Evolutionary conservation across 2,329 filamentous ascomycete genomes (phyloP).

Genomic region (Paracamarosporium sp.): DNA sequence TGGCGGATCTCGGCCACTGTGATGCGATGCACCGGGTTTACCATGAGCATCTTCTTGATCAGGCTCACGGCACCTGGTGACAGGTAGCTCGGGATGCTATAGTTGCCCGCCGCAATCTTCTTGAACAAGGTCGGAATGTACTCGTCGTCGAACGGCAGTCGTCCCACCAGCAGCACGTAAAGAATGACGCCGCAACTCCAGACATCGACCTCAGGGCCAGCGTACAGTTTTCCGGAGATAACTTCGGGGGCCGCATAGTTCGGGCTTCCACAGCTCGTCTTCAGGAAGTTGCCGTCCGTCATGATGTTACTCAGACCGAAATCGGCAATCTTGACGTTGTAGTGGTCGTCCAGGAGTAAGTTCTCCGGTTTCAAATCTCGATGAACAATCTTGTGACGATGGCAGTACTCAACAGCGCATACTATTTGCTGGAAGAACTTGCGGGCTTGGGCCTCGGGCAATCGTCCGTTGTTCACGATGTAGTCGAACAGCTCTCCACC

Average conservation of each 20-base stretch:
- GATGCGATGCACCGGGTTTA: slow-evolving; percentile 92
- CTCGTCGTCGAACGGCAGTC: slow-evolving; percentile 94
- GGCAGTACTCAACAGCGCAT: slow-evolving; percentile 97
- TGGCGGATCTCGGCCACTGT: slow-evolving; percentile 92
- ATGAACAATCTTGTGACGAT: slow-evolving; percentile 98
- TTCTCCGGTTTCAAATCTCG: slow-evolving; percentile 98
- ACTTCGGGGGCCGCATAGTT: slow-evolving; percentile 99
- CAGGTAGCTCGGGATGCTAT: slow-evolving; percentile 90
- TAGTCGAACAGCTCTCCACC: slow-evolving; percentile 98
- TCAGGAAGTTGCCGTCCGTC: slow-evolving; percentile 98
- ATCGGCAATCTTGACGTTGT: slow-evolving; percentile 99
- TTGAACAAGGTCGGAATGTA: slow-evolving; percentile 97
- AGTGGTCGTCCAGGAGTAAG: slow-evolving; percentile 87
- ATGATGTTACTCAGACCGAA: slow-evolving; percentile 99
- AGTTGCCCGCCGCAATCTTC: slow-evolving; percentile 95
- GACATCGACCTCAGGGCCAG: slow-evolving; percentile 95
- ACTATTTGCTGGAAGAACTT: slow-evolving; percentile 99
- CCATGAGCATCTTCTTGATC: slow-evolving; percentile 92
- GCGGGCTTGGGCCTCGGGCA: slow-evolving; percentile 90
- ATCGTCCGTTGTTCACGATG: slow-evolving; percentile 90
- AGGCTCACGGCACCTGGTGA: slow-evolving; percentile 80
- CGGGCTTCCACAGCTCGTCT: slow-evolving; percentile 96
- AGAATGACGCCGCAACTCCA: slow-evolving; percentile 95
- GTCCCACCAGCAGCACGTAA: slow-evolving; percentile 69
- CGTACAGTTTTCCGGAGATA: slow-evolving; percentile 96